A percentile compares a stretch with the other conserved stretches of the same genome.
phyloP scores from a whole-genome alignment of 176 grass and related monocot species.

The Hsuehochloa calcarea region DNA sequence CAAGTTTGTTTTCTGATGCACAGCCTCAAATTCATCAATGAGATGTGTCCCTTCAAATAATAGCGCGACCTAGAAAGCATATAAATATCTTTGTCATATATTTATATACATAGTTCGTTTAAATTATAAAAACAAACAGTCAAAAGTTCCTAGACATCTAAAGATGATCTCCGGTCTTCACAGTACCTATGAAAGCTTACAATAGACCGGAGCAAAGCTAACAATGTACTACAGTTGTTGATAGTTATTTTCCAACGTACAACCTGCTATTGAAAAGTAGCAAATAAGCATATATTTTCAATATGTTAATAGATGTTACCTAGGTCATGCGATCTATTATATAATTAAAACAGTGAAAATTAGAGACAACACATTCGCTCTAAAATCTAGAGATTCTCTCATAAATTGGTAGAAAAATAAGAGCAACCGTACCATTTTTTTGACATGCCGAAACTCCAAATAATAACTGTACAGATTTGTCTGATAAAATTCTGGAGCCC shows the following conservation, averaged over 20 bases:
- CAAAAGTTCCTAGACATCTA: neutral
- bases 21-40: constrained; percentile 12
- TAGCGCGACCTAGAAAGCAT: neutral
- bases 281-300: neutral
- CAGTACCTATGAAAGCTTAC: neutral
- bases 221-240: neutral
- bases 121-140: neutral
- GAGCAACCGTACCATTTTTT: neutral
- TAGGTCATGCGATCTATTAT: neutral
- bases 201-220: neutral
- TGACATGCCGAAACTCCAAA: neutral
- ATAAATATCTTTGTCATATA: neutral
- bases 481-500: neutral
- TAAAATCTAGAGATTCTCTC: neutral
- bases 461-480: neutral
- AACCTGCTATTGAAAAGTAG: neutral
- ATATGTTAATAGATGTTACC: neutral
- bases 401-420: neutral
- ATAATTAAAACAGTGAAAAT: neutral
- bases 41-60: neutral
- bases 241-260: neutral
- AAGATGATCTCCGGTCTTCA: neutral
- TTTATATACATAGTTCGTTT: neutral
- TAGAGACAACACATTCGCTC: neutral
- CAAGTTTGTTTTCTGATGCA: neutral